Conservation (phyloP, 768 basidiomycete genomes). For the Cystofilobasidium macerans region DNA sequence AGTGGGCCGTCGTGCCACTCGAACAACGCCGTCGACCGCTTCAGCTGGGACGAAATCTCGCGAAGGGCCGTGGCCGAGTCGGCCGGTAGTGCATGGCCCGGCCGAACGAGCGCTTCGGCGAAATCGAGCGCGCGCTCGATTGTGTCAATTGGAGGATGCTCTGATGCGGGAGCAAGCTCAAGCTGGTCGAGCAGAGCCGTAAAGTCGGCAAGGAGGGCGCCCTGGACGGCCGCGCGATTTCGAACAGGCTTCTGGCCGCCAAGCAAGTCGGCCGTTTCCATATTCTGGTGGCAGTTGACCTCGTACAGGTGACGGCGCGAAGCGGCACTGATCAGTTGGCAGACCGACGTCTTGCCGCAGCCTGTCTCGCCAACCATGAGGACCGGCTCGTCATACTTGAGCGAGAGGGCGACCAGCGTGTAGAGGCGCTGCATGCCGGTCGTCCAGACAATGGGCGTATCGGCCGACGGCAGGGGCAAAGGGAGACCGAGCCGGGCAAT, state of each 20-base stretch:
- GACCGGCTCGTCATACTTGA: slow-evolving; percentile 85
- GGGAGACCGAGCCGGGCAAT: slow-evolving; percentile 42
- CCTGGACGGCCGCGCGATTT: slow-evolving; percentile 22
- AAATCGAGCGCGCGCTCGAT: slow-evolving; percentile 15
- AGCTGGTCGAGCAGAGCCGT: neutral
- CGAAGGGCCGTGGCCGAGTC: slow-evolving; percentile 43
- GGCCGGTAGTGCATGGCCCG: slow-evolving; percentile 33
- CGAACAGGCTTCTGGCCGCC: slow-evolving; percentile 52
- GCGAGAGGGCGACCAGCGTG: slow-evolving; percentile 66
- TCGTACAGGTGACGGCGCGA: slow-evolving; percentile 52
- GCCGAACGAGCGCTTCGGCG: slow-evolving; percentile 5
- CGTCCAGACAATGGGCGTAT: slow-evolving; percentile 63
- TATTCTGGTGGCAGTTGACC: slow-evolving; percentile 95
- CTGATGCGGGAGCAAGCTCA: neutral
- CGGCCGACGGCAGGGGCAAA: slow-evolving; percentile 43
- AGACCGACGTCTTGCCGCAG: slow-evolving; percentile 93
- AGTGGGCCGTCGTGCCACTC: slow-evolving; percentile 98
- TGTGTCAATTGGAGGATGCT: neutral
- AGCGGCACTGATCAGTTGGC: slow-evolving; percentile 71
- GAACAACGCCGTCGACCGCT: slow-evolving; percentile 61
- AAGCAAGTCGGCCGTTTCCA: slow-evolving; percentile 92
- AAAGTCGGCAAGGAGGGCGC: slow-evolving; percentile 15
- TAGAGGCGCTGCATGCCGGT: slow-evolving; percentile 83
- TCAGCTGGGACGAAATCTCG: slow-evolving; percentile 39
- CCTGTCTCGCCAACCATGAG: slow-evolving; percentile 95